A percentile compares a stretch with the other conserved stretches of the same genome.
phyloP scores from a whole-genome alignment of 1,139 yeast genomes.

The Protomyces gravidus region DNA sequence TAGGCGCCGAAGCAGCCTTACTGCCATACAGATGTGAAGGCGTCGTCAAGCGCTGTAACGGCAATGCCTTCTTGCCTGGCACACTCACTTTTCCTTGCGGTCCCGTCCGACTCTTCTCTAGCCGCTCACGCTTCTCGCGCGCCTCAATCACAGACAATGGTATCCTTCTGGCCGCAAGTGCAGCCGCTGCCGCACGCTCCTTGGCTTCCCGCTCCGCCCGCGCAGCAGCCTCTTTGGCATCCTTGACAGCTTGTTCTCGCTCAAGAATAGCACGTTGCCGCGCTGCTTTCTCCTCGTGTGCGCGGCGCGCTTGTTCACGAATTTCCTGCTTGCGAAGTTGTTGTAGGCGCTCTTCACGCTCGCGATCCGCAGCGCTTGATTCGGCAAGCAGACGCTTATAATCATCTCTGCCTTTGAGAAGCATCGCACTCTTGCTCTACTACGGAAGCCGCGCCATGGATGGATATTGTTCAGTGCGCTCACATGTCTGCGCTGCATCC shows the following conservation, averaged over 20 bases:
- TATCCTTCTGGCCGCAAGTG: conserved; percentile 4
- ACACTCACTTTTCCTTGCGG: not conserved
- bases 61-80: not conserved
- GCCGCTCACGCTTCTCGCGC: conserved; percentile 14
- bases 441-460: too few species aligned
- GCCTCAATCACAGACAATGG: conserved; percentile 28
- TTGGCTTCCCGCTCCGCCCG: conserved; percentile 9
- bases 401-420: not conserved
- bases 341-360: conserved; percentile 7
- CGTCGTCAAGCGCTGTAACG: not conserved
- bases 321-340: conserved; percentile 8
- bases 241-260: not conserved
- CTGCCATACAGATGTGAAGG: not conserved
- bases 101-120: conserved; percentile 19
- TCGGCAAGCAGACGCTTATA: conserved; percentile 8
- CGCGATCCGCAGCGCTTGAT: conserved; percentile 8
- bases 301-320: conserved; percentile 20
- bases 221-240: not conserved
- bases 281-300: conserved; percentile 21
- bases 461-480: too few species aligned
- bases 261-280: not conserved
- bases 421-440: too few species aligned
- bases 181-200: conserved; percentile 3
- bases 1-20: not conserved
- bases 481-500: too few species aligned